Percentiles rank a stretch among this genome's conserved stretches.
These are phyloP conservation scores for Annulohypoxylon truncatum DNA, from an alignment of 2,329 filamentous ascomycete genomes.

Conservation along the genomic window DNA sequence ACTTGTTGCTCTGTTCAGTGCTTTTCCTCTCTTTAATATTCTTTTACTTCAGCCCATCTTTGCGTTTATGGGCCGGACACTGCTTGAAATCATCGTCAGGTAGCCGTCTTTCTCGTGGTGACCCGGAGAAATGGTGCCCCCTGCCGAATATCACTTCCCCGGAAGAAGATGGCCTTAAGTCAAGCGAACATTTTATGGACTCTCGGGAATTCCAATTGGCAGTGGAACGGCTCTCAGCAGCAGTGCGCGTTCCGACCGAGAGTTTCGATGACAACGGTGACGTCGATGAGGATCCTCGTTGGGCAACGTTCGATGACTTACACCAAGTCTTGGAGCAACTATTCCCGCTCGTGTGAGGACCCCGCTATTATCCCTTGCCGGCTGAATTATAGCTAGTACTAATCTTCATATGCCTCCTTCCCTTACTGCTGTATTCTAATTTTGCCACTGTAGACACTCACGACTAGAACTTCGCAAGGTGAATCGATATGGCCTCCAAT, in stretches of 20 bases:
- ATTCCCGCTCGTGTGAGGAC: constrained; percentile 38
- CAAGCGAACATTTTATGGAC: constrained; percentile 36
- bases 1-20: constrained; percentile 16
- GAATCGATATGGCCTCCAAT: constrained; percentile 34
- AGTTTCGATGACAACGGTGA: constrained; percentile 39
- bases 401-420: neutral
- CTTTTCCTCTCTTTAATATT: constrained; percentile 17
- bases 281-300: constrained; percentile 37
- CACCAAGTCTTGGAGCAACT: constrained; percentile 28
- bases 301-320: constrained; percentile 31
- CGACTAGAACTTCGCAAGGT: constrained; percentile 32
- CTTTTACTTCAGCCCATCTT: constrained; percentile 14
- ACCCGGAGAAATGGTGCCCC: constrained; percentile 37
- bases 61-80: neutral
- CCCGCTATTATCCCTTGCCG: neutral
- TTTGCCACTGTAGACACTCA: constrained; percentile 20
- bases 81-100: neutral
- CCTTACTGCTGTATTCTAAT: neutral
- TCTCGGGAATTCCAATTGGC: constrained; percentile 23
- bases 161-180: constrained; percentile 25
- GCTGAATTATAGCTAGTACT: neutral
- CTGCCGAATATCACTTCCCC: constrained; percentile 22
- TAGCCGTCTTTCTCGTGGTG: neutral
- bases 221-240: constrained; percentile 33
- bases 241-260: constrained; percentile 38